Base-by-base conservation (phyloP, 2,329 filamentous ascomycete species). In the Thelonectria discophora region DNA sequence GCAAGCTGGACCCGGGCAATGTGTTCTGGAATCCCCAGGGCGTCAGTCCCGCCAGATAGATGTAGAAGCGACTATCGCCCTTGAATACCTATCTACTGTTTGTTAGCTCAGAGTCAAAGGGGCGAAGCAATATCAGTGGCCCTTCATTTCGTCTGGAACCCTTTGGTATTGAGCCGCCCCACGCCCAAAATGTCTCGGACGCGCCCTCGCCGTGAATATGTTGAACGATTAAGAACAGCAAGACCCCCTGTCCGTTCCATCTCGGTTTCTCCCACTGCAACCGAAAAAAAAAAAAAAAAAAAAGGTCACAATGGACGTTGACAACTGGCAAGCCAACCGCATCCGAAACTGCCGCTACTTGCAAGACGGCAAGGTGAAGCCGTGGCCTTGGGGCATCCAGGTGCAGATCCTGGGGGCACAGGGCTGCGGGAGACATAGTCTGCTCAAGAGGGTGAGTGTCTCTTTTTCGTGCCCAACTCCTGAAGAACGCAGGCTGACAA, bases 11-110 rank as follows among this genome's bases (percentile, higher is more conserved):
- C 34, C 77, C 78, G 1, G 64, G 66, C 1, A 71, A 81, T 40
- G 55, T 80, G 12, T 80, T 81, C 39, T 76, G 78, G 65, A 77
- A 78, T 34, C 78, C 78, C 3, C 79, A 81, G 65, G 68, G 69
- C 1, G 62, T 72, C 5, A 60, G 58, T 5, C 65, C 69, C 2
- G 57, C 59, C 6, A 21, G 27, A 17, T 47, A 47, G 21, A 47
- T 47, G 34, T 37, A 37, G 34, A 9, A 3, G 12, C 34, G 12
- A 7, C n/a, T 10, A 43, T 43, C 18, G 40, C 40, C n/a, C 17
- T 13, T 37, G 32, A 10, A 34, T n/a, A n/a, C n/a, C 3, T 13
- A 37, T 15, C 34, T 15, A 37, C 11, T 13, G 11, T 37, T 24
- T 52, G 17, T 37, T 17, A 4, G 5, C 7, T 11, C 15, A 39